Evolutionary conservation across 2,329 filamentous ascomycete species (phyloP).

Genomic region (Fusarium drepaniforme): DNA sequence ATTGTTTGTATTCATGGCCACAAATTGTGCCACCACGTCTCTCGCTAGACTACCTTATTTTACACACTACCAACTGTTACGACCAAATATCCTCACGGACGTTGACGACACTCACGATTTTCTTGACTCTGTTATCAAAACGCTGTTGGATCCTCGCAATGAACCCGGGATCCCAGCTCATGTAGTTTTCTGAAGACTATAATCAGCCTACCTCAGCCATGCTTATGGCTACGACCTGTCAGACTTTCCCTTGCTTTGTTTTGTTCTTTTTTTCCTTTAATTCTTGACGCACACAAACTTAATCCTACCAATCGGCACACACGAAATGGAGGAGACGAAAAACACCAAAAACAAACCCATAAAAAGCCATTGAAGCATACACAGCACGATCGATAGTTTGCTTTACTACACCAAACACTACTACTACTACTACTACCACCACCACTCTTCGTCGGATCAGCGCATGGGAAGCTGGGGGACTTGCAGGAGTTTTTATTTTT

Average conservation of each 20-base stretch:
- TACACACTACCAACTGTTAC: constrained; percentile 32
- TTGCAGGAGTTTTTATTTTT: constrained; percentile 40
- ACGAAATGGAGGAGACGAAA: constrained; percentile 23
- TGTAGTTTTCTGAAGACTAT: constrained; percentile 35
- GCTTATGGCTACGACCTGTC: constrained; percentile 39
- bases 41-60: constrained; percentile 17
- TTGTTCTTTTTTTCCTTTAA: constrained; percentile 27
- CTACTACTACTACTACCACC: background rate
- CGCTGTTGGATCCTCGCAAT: constrained; percentile 25
- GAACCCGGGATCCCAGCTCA: constrained; percentile 28
- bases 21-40: constrained; percentile 15
- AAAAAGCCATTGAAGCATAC: constrained; percentile 16
- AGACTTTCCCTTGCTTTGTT: constrained; percentile 25
- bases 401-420: constrained; percentile 11
- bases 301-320: constrained; percentile 24
- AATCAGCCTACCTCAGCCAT: constrained; percentile 39
- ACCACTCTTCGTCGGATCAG: constrained; percentile 30
- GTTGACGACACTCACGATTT: constrained; percentile 48
- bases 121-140: constrained; percentile 31
- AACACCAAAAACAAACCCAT: constrained; percentile 26
- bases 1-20: constrained; percentile 24
- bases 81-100: constrained; percentile 45
- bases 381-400: constrained; percentile 26
- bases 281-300: constrained; percentile 22
- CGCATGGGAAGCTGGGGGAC: constrained; percentile 30